A percentile compares a stretch with the other conserved stretches of the same genome.
Evolutionary conservation across 257 asterid genomes (phyloP).

Genomic region (Gynochthodes officinalis): DNA sequence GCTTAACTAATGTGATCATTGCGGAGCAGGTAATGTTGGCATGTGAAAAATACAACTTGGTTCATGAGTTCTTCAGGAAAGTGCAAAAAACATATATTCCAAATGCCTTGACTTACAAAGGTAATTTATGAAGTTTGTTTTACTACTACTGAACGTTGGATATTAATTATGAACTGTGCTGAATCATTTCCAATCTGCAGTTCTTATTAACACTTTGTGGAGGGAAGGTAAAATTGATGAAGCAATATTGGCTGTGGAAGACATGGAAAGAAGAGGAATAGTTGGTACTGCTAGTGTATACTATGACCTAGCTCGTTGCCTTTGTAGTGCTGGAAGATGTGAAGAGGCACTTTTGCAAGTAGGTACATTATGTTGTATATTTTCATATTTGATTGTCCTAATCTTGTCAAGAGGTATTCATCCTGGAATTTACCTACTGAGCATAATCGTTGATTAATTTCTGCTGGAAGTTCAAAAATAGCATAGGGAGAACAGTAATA

Average conservation of each 20-base stretch:
- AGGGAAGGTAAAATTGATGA: conserved; percentile 76
- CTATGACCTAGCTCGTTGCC: conserved; percentile 97
- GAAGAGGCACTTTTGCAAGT: conserved; percentile 84
- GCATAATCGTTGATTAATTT: neutral
- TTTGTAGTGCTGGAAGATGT: conserved; percentile 86
- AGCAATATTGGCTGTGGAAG: conserved; percentile 70
- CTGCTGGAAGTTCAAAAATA: neutral
- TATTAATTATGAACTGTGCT: neutral
- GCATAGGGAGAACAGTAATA: neutral
- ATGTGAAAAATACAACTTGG: conserved; percentile 77
- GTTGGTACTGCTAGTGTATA: conserved; percentile 85
- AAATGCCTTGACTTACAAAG: conserved; percentile 86
- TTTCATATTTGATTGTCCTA: conserved; percentile 7
- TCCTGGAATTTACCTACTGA: neutral
- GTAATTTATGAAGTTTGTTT: conserved; percentile 26
- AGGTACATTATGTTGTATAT: conserved; percentile 13
- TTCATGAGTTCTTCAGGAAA: conserved; percentile 86
- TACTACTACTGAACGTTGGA: neutral
- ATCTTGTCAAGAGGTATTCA: conserved; percentile 3
- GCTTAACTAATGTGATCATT: conserved; percentile 1
- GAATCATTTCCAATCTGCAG: conserved; percentile 36
- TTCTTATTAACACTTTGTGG: conserved; percentile 76
- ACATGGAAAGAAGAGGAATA: conserved; percentile 89
- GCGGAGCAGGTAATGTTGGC: conserved; percentile 81
- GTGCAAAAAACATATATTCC: conserved; percentile 70